phyloP scores from a whole-genome alignment of 306 rosid genomes.

The Alnus rubra region DNA sequence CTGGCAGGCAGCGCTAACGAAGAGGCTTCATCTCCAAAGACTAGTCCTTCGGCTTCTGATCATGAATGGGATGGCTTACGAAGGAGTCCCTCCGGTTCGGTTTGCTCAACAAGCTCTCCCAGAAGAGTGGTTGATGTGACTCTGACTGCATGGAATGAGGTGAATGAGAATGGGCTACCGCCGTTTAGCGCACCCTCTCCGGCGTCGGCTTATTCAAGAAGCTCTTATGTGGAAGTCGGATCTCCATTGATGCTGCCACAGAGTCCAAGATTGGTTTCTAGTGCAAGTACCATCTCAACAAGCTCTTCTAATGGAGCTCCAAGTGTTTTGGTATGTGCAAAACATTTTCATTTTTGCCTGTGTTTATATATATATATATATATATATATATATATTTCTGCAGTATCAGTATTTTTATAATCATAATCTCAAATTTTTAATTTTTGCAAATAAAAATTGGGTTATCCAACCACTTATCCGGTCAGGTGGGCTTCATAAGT shows the following conservation, averaged over 20 bases:
- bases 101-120: background rate
- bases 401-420: too few species aligned
- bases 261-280: background rate
- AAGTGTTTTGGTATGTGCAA: too few species aligned
- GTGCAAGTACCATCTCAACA: too few species aligned
- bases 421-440: too few species aligned
- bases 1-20: background rate
- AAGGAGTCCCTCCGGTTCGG: background rate
- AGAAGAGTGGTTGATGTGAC: background rate
- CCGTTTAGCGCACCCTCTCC: background rate
- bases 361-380: too few species aligned
- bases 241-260: background rate
- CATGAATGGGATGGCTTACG: background rate
- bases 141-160: background rate
- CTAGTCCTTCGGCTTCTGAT: background rate
- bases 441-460: too few species aligned
- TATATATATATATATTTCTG: too few species aligned
- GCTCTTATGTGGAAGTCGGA: background rate
- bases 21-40: too few species aligned
- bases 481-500: too few species aligned
- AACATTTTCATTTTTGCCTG: too few species aligned
- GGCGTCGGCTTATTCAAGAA: background rate
- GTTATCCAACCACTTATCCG: too few species aligned
- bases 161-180: background rate
- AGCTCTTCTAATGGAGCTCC: too few species aligned